Conservation (phyloP, 2,329 filamentous ascomycete species). For the Setomelanomma holmii region DNA sequence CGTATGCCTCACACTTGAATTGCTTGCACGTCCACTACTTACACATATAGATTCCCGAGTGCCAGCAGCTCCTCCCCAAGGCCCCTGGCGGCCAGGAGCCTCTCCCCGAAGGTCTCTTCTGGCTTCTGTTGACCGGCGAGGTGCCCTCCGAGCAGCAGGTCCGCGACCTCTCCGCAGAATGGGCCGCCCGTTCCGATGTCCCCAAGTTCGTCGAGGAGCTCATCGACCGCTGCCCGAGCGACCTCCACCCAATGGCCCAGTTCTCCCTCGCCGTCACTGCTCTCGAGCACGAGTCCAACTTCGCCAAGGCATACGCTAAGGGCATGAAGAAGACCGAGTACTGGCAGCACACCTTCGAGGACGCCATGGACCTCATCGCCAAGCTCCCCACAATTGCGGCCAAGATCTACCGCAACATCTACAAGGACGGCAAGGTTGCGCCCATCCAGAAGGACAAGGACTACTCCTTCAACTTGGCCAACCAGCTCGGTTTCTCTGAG, state of each 20-base stretch:
- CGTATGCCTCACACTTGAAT: conserved; percentile 49
- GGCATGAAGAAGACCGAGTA: conserved; percentile 99
- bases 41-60: conserved; percentile 80
- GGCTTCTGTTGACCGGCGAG: conserved; percentile 98
- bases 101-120: conserved; percentile 99
- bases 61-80: conserved; percentile 96
- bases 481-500: conserved; percentile 95
- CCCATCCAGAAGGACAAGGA: conserved; percentile 98
- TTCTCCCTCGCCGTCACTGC: conserved; percentile 97
- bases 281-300: conserved; percentile 97
- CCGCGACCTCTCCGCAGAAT: conserved; percentile 96
- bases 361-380: conserved; percentile 99
- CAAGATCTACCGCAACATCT: conserved; percentile 99
- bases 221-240: conserved; percentile 98
- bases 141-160: conserved; percentile 98
- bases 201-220: conserved; percentile 99
- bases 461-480: conserved; percentile 98
- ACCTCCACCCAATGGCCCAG: conserved; percentile 99
- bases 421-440: conserved; percentile 99
- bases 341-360: conserved; percentile 99
- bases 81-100: conserved; percentile 96
- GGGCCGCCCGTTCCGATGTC: conserved; percentile 95
- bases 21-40: conserved; percentile 23
- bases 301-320: conserved; percentile 98
- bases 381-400: conserved; percentile 98